Evolutionary conservation across 2,329 filamentous ascomycete species (phyloP).

Genomic region (Trichoderma pleuroti): DNA sequence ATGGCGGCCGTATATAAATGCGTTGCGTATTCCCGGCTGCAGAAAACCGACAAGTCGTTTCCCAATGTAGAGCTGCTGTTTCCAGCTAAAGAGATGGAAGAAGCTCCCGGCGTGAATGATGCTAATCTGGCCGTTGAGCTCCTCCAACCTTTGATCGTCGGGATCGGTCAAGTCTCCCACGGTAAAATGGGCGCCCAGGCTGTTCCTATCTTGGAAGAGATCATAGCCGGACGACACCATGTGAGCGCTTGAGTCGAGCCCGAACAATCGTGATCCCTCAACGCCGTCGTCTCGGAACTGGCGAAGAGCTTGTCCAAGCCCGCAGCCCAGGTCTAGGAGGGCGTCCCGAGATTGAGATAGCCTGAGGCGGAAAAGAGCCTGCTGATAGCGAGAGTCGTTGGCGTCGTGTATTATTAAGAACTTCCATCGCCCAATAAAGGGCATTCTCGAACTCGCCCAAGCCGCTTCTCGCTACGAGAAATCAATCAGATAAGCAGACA

Average conservation of each 20-base stretch:
- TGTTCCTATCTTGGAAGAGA: slow-evolving; percentile 57
- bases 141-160: slow-evolving; percentile 34
- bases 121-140: slow-evolving; percentile 40
- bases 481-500: neutral
- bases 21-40: slow-evolving; percentile 41
- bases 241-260: slow-evolving; percentile 45
- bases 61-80: slow-evolving; percentile 44
- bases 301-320: slow-evolving; percentile 49
- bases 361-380: slow-evolving; percentile 41
- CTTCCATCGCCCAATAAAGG: slow-evolving; percentile 49
- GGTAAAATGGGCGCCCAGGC: slow-evolving; percentile 46
- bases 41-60: slow-evolving; percentile 45
- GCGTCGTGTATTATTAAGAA: slow-evolving; percentile 44
- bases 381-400: slow-evolving; percentile 41
- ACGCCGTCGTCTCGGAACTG: slow-evolving; percentile 50
- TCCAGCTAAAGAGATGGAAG: slow-evolving; percentile 49
- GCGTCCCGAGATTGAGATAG: slow-evolving; percentile 37
- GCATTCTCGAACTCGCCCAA: slow-evolving; percentile 43
- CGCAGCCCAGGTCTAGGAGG: slow-evolving; percentile 50
- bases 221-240: slow-evolving; percentile 60
- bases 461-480: slow-evolving; percentile 41
- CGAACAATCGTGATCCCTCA: slow-evolving; percentile 45
- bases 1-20: slow-evolving; percentile 51
- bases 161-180: slow-evolving; percentile 48
- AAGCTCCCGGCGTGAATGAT: slow-evolving; percentile 49